Percentiles rank a stretch among this genome's conserved stretches.
phyloP scores from a whole-genome alignment of 257 asterid genomes.

The Haberlea rhodopensis region DNA sequence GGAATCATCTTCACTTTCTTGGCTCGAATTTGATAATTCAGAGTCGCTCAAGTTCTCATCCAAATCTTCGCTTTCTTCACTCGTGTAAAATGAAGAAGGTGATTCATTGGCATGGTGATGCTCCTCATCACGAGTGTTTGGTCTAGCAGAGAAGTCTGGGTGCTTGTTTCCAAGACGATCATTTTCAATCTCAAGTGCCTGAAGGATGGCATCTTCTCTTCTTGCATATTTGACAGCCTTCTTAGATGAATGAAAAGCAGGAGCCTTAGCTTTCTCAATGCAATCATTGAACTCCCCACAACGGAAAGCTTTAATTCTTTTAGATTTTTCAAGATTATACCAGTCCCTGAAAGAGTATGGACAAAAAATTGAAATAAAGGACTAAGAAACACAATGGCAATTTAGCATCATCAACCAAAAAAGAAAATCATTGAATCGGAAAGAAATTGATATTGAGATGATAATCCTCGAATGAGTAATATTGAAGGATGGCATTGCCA shows the following conservation, averaged over 20 bases:
- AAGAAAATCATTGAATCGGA: not conserved
- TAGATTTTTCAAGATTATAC: slow-evolving; percentile 73
- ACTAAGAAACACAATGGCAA: not conserved
- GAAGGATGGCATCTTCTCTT: slow-evolving; percentile 82
- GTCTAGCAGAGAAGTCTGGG: slow-evolving; percentile 29
- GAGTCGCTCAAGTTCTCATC: too few relatives aligned
- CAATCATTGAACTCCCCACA: slow-evolving; percentile 67
- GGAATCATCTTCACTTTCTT: too few relatives aligned
- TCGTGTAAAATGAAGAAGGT: too few relatives aligned
- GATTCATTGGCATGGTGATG: too few relatives aligned
- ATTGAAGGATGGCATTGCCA: not conserved
- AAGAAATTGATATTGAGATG: not conserved
- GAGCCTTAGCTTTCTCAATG: slow-evolving; percentile 66
- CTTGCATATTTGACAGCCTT: slow-evolving; percentile 67
- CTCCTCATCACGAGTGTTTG: slow-evolving; percentile 34
- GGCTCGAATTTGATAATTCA: too few relatives aligned
- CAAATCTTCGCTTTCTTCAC: slow-evolving; percentile 39
- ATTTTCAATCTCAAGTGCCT: slow-evolving; percentile 73
- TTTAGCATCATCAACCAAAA: not conserved
- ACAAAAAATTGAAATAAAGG: not conserved
- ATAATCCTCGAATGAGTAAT: not conserved
- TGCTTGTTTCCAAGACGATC: slow-evolving; percentile 46
- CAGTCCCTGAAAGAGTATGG: too few relatives aligned
- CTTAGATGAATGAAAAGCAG: slow-evolving; percentile 53
- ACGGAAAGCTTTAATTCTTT: slow-evolving; percentile 68